Percentiles rank a stretch among this genome's conserved stretches.
phyloP scores from a whole-genome alignment of 305 asterid species.

The Fraxinus velutina region DNA sequence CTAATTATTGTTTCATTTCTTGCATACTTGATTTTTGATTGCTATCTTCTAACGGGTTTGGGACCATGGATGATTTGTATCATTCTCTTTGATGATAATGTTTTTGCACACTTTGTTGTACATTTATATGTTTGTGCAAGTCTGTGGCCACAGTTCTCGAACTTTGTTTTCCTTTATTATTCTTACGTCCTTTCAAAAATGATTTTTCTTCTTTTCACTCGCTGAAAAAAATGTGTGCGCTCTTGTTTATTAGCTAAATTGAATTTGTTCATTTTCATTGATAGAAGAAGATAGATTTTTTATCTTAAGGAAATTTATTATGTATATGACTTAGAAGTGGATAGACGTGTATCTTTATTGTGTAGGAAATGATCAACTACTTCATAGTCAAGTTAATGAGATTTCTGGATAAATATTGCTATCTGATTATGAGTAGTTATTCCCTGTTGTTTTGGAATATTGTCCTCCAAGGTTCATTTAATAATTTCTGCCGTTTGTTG shows the following conservation, averaged over 20 bases:
- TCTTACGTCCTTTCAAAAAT: neutral
- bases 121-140: neutral
- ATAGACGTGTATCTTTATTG: neutral
- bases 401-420: neutral
- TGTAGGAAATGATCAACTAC: neutral
- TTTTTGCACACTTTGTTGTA: neutral
- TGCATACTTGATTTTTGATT: neutral
- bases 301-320: neutral
- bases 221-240: neutral
- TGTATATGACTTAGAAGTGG: neutral
- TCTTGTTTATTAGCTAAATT: neutral
- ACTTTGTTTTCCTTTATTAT: neutral
- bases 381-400: neutral
- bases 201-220: neutral
- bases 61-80: neutral
- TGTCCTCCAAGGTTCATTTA: neutral
- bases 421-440: neutral
- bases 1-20: neutral
- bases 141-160: neutral
- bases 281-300: neutral
- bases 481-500: neutral
- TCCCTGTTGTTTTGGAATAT: neutral
- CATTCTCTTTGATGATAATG: neutral
- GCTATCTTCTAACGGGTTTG: neutral
- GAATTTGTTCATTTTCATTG: neutral